Evolutionary conservation across 2,329 filamentous ascomycete species (phyloP), one percentile per base, ranked within the genome.

Genomic region (Berkeleyomyces basicola): DNA sequence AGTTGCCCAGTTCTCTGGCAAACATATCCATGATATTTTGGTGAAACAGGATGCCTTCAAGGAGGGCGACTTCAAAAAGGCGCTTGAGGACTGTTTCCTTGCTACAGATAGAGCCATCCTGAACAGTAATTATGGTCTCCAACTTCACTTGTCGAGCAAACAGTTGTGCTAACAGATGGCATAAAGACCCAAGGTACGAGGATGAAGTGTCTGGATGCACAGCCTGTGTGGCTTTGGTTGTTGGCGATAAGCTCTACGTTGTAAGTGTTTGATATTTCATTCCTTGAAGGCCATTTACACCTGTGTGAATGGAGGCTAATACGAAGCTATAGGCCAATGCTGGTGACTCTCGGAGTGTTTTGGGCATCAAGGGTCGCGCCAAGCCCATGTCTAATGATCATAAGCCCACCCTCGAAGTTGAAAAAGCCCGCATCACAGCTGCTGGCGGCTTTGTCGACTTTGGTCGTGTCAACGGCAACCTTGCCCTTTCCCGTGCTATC

Each of bases 371-470:
- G 78, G 93, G 93, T 67, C 84, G 93, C 70, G 93, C 93, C 68
- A 99, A 97, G 78, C 93, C 93, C 61, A 80, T 99, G 65, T 99
- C 93, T n/a, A 95, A 95, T 72, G 93, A 99, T 74, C 93, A 99
- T 80, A 99, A 99, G 77, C 93, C 93, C 49, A 91, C 96, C 74
- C 96, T 97, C 69, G 93, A 99, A 82, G 90, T 85, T 72, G 93
- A 99, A 77, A 97, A 96, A 76, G 91, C 91, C 67, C 85, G 93
- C 70, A 99, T 99, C 70, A 92, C 85, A 70, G 91, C 92, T 64
- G 93, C 93, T 53, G 93, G 93, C 72, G 93, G 93, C 59, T 97
- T 97, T 69, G 93, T 99, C 71, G 93, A 99, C 74, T 99, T 97
- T 72, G 93, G 93, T 67, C 88, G 93, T 72, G 93, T 99, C 69